Conservation (phyloP, 2,329 filamentous ascomycete species). For the Nemania serpens region DNA sequence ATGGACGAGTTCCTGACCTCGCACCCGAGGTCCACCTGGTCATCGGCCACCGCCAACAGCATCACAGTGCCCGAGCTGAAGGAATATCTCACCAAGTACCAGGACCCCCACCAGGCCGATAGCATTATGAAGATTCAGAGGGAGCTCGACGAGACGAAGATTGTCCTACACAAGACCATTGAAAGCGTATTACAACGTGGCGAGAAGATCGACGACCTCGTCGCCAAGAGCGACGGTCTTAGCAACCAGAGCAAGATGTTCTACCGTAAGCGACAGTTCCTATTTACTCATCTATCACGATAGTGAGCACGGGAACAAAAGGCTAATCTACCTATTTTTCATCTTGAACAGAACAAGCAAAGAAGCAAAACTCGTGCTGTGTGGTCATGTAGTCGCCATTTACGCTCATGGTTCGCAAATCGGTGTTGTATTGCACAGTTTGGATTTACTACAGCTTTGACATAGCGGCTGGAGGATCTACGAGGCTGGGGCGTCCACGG, state of each 20-base stretch:
- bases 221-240: slow-evolving; percentile 89
- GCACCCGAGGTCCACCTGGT: slow-evolving; percentile 73
- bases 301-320: not conserved
- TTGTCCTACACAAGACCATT: slow-evolving; percentile 95
- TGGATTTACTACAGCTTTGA: slow-evolving; percentile 30
- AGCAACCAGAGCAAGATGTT: slow-evolving; percentile 97
- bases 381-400: slow-evolving; percentile 62
- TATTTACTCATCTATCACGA: not conserved
- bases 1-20: slow-evolving; percentile 83
- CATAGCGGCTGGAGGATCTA: slow-evolving; percentile 32
- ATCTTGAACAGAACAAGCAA: slow-evolving; percentile 61
- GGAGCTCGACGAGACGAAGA: slow-evolving; percentile 97
- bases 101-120: slow-evolving; percentile 87
- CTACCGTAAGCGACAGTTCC: slow-evolving; percentile 65
- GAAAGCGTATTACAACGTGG: slow-evolving; percentile 85
- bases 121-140: slow-evolving; percentile 95
- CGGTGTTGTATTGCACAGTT: slow-evolving; percentile 16
- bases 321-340: slow-evolving; percentile 20
- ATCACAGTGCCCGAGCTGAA: slow-evolving; percentile 74
- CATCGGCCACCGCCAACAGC: slow-evolving; percentile 50
- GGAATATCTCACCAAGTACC: slow-evolving; percentile 75
- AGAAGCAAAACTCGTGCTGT: slow-evolving; percentile 82
- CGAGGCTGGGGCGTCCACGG: slow-evolving; percentile 24
- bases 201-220: slow-evolving; percentile 94
- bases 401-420: slow-evolving; percentile 5